Evolutionary conservation across 2,329 filamentous ascomycete species (phyloP), one percentile per base, ranked within the genome.

Genomic region (Colletotrichum aenigma): DNA sequence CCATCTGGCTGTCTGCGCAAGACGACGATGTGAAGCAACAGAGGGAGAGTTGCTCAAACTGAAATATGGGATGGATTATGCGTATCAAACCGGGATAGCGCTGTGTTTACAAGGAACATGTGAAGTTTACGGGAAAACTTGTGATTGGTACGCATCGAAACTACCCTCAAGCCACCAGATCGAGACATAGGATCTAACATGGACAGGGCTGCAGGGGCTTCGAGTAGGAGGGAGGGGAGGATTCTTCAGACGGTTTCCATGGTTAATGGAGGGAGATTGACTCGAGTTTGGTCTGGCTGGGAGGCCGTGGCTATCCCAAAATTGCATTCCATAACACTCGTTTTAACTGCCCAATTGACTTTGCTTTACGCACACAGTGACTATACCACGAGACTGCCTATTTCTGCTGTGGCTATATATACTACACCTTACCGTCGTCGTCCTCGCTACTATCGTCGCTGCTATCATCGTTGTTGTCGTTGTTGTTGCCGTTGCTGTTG

Each of bases 121-220:
- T 10, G 55, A 70, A 36, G 36, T 26, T 26, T 61, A n/a, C 56
- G 56, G 67, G 26, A 62, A 61, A 48, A 24, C n/a, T 28, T 26
- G 6, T 70, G 67, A 70, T 70, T 70, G 67, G 67, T 26, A 70
- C 67, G 67, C 67, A 32, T 70, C 26, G 56, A 70, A n/a, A 70
- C 55, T 58, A 38, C 36, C 28, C 52, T 26, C 52, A 68, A 68
- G 66, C 66, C 66, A 68, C 66, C 65, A 67, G 62, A 52, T 48
- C 52, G 66, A 68, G 24, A 30, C 52, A 58, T 21, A 52, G 24
- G 66, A 48, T 68, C 66, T 60, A 21, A 55, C 66, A 68, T 60
- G 55, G 32, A 30, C 21, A 24, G 15, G 65, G 65, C 24, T 68
- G 34, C 66, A 68, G 66, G n/a, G 30, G 10, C 43, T 21, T 21